These are phyloP conservation scores for Chlorella vulgaris DNA, from an alignment of 139 green algal species.

Conservation along the genomic window DNA sequence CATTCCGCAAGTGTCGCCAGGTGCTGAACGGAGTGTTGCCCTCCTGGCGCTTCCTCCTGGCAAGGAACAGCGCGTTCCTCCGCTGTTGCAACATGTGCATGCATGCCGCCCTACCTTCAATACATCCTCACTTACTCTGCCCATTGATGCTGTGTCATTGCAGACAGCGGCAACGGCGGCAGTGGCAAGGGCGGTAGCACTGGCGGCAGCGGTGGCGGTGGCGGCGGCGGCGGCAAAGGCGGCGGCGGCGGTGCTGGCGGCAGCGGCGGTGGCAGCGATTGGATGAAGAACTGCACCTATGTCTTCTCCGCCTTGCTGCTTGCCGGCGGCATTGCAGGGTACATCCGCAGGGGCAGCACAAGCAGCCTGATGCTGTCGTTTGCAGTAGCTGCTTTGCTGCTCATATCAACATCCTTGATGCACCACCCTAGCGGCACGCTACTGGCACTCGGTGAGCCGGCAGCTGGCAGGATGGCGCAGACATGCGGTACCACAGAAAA, in stretches of 20 bases:
- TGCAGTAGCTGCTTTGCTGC: slow-evolving; percentile 30
- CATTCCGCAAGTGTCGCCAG: not conserved
- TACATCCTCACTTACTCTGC: too few species aligned
- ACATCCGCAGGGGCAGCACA: slow-evolving; percentile 27
- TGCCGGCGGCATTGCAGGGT: slow-evolving; percentile 32
- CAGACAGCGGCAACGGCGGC: not conserved
- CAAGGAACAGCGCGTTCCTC: not conserved
- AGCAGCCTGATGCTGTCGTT: slow-evolving; percentile 24
- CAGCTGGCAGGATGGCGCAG: not conserved
- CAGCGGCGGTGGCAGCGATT: slow-evolving; percentile 15
- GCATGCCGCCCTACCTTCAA: too few species aligned
- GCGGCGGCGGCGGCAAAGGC: slow-evolving; percentile 13
- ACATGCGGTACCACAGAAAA: too few species aligned
- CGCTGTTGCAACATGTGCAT: not conserved
- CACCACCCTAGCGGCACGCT: slow-evolving; percentile 35
- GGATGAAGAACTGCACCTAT: slow-evolving; percentile 43
- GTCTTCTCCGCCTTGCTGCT: slow-evolving; percentile 32
- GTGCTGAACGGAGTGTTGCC: not conserved
- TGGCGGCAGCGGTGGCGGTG: slow-evolving; percentile 16
- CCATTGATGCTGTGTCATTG: too few species aligned
- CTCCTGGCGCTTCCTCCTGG: too few species aligned
- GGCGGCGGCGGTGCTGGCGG: slow-evolving; percentile 10
- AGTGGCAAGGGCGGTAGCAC: not conserved
- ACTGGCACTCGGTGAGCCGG: slow-evolving; percentile 30
- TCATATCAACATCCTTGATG: slow-evolving; percentile 41